Base-by-base conservation (phyloP, 2,329 filamentous ascomycete genomes). In the Sporothrix variecibatus region DNA sequence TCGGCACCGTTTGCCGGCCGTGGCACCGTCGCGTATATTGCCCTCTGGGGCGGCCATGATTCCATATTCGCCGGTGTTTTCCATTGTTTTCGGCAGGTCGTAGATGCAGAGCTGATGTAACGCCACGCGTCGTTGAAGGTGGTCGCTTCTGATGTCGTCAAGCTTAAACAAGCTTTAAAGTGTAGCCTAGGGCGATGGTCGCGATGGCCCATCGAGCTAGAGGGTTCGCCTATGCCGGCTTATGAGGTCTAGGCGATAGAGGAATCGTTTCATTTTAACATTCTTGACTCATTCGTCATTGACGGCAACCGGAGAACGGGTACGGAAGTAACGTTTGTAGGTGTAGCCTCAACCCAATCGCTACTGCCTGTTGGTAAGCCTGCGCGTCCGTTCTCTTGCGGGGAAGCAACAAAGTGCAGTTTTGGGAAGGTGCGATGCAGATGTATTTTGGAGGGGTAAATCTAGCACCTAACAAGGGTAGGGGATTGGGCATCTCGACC, bases 341-440 rank as follows among this genome's bases (percentile, higher is more conserved):
- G n/a, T 60, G 56, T 20, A 34, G 56, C 56, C 28, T 60, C 56
- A 60, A 49, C 6, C 43, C 43, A 15, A 15, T 43, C 23, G 60
- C 34, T 40, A 65, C 60, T 65, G n/a, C 60, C 60, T 65, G 60
- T 43, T 65, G 34, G 34, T 15, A 43, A 43, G 34, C 64, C 40
- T 28, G 40, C 40, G 64, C 64, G 51, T 43, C 60, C 85, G 20
- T 43, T 12, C 31, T 7, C 34, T 28, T 1, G 38, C 34, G 31
- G 68, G 23, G 68, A 46, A n/a, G 17, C 17, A 26, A 34, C 20
- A 51, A 53, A 51, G 43, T 69, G 65, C 65, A 69, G 26, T 34
- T 68, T 34, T 68, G 64, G 64, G 65, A 49, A 68, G 65, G 65
- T 51, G 28, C 43, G 64, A 51, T 46, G 38, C 17, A 11, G 38